phyloP scores from a whole-genome alignment of 306 rosid species.

The Castanea crenata region DNA sequence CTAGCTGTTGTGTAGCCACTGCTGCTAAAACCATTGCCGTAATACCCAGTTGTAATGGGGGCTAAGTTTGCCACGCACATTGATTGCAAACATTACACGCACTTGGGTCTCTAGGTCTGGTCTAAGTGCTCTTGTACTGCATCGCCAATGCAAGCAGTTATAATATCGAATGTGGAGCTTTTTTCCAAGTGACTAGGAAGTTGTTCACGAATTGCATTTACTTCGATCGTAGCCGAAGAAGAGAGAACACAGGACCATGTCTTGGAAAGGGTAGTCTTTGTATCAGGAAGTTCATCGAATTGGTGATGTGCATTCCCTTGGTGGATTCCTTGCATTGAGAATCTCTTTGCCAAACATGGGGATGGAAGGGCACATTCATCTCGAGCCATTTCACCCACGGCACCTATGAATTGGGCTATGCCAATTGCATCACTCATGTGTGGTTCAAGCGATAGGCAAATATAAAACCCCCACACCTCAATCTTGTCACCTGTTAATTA shows the following conservation, averaged over 20 bases:
- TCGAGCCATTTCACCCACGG: conserved; percentile 47
- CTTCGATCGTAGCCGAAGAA: conserved; percentile 40
- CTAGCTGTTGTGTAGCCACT: conserved; percentile 43
- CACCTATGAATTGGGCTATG: conserved; percentile 45
- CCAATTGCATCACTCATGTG: conserved; percentile 48
- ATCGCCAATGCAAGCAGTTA: conserved; percentile 59
- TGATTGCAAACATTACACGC: conserved; percentile 42
- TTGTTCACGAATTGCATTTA: conserved; percentile 35
- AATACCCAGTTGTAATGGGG: conserved; percentile 51
- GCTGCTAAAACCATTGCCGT: conserved; percentile 60
- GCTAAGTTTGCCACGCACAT: conserved; percentile 38
- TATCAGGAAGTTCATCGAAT: conserved; percentile 38
- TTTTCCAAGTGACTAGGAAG: conserved; percentile 21
- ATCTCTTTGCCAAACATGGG: conserved; percentile 44
- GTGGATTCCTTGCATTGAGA: conserved; percentile 45
- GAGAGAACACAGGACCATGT: conserved; percentile 51
- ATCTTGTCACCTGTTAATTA: conserved; percentile 29
- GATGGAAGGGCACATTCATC: conserved; percentile 28
- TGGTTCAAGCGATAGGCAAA: conserved; percentile 47
- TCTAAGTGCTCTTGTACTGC: conserved; percentile 39
- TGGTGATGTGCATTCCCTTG: conserved; percentile 42
- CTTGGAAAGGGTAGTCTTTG: conserved; percentile 47
- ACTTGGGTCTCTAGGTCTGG: conserved; percentile 37
- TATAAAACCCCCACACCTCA: conserved; percentile 53
- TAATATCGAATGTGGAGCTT: conserved; percentile 42